phyloP scores from a whole-genome alignment of 176 grass and related monocot species.

The Chrysopogon serrulatus region DNA sequence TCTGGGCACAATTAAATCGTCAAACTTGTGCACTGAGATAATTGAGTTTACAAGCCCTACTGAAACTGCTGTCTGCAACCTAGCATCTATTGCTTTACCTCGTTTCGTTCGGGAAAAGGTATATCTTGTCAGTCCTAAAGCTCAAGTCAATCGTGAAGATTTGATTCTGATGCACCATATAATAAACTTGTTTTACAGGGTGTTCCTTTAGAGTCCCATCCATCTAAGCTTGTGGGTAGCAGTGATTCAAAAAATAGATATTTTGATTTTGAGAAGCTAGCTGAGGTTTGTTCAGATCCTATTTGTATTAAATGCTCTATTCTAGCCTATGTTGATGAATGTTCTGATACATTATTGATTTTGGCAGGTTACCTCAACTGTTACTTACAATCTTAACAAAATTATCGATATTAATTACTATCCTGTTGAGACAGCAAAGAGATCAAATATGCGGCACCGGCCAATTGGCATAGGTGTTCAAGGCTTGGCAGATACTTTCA shows the following conservation, averaged over 20 bases:
- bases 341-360: slow-evolving; percentile 14
- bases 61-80: slow-evolving; percentile 96
- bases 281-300: slow-evolving; percentile 65
- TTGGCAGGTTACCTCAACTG: slow-evolving; percentile 63
- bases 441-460: slow-evolving; percentile 73
- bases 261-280: slow-evolving; percentile 95
- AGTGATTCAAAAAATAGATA: slow-evolving; percentile 81
- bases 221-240: slow-evolving; percentile 88
- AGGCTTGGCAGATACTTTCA: slow-evolving; percentile 92
- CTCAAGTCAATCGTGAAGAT: background rate
- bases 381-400: slow-evolving; percentile 91
- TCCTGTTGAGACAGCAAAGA: slow-evolving; percentile 72
- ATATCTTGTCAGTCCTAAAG: background rate
- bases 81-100: slow-evolving; percentile 96
- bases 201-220: slow-evolving; percentile 87
- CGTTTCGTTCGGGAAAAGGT: slow-evolving; percentile 99
- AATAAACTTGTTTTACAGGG: slow-evolving; percentile 41
- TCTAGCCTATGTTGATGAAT: background rate
- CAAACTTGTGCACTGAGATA: slow-evolving; percentile 97
- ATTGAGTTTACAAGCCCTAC: slow-evolving; percentile 88
- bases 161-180: background rate
- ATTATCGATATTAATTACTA: slow-evolving; percentile 91
- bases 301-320: background rate
- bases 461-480: slow-evolving; percentile 96
- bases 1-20: slow-evolving; percentile 97